Evolutionary conservation across 2,329 filamentous ascomycete genomes (phyloP), one percentile per base, ranked within the genome.

Genomic region (Ophiobolus disseminans): DNA sequence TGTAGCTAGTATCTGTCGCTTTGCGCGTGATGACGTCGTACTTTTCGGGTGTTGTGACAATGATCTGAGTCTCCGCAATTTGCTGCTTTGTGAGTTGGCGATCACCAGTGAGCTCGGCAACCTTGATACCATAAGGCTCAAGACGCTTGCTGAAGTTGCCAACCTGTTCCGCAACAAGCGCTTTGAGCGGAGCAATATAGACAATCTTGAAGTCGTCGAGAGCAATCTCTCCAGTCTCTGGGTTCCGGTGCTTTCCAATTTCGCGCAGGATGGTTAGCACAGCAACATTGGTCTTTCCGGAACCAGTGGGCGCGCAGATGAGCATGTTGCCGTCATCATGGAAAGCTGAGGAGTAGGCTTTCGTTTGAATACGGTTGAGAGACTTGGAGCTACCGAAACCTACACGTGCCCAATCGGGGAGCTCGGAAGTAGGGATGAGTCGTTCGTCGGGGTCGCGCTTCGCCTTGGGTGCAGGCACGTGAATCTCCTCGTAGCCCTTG

Each of bases 21-120:
- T 99, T 99, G 75, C 95, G 86, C 5, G 95, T 99, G 62, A 99
- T 97, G 60, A 99, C 93, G 75, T 99, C 94, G 89, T 91, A 99
- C 77, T 99, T 99, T 75, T 99, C 94, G 16, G 94, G 94, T 0
- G 94, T 99, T 0, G 94, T 99, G 50, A 99, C 92, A 62, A 99
- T 99, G 62, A 99, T 87, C 72, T 99, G 93, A 0, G 94, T 99
- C 66, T 99, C 94, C 1, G 93, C 86, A 56, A 99, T 97, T 79
- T 99, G 94, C 73, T 96, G 91, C 76, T 99, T 99, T 16, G 93
- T 99, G 69, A 99, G 87, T 75, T 97, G 94, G 43, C 94, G 90
- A 77, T 99, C 94, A 78, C 94, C 94, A 53, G 94, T 99, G 66
- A 99, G 79, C 75, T 99, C 94, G n/a, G 92, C 86, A 9, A 99